phyloP scores from a whole-genome alignment of 2,329 filamentous ascomycete genomes.

The Colletotrichum salicis region DNA sequence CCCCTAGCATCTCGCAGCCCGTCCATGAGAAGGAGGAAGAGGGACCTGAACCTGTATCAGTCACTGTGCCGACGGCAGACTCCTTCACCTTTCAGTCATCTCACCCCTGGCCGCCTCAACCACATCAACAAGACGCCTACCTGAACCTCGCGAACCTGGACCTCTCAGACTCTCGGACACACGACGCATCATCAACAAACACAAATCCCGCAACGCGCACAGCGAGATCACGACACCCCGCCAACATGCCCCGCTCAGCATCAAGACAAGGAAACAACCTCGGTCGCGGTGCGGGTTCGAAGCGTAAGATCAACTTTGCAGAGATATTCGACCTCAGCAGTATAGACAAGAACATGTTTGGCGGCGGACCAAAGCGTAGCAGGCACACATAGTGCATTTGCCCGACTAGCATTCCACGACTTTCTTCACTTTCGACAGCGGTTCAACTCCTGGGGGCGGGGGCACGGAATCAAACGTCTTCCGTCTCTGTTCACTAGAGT shows the following conservation, averaged over 20 bases:
- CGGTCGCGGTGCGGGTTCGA: constrained; percentile 74
- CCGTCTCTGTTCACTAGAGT: not conserved
- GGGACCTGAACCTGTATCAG: constrained; percentile 44
- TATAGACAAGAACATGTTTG: constrained; percentile 70
- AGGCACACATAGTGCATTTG: constrained; percentile 54
- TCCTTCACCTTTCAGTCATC: constrained; percentile 77
- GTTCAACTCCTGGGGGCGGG: not conserved
- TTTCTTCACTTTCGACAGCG: constrained; percentile 22
- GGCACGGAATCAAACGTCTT: too few relatives aligned
- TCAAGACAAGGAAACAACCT: constrained; percentile 52
- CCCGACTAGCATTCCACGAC: not conserved
- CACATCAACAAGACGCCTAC: constrained; percentile 64
- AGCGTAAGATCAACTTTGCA: constrained; percentile 77
- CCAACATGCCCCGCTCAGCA: constrained; percentile 26
- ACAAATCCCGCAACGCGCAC: constrained; percentile 36
- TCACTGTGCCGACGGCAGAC: constrained; percentile 66
- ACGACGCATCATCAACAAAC: constrained; percentile 46
- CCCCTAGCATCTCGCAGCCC: constrained; percentile 39
- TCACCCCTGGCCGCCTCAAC: constrained; percentile 57
- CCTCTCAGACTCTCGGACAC: constrained; percentile 62
- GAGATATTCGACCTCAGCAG: constrained; percentile 80
- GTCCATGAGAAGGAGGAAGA: constrained; percentile 26
- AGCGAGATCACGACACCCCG: constrained; percentile 32
- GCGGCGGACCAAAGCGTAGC: constrained; percentile 59
- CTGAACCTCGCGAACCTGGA: constrained; percentile 71